These are phyloP conservation scores for Lipomyces anomalus DNA, from an alignment of 805 yeast genomes.

Conservation along the genomic window DNA sequence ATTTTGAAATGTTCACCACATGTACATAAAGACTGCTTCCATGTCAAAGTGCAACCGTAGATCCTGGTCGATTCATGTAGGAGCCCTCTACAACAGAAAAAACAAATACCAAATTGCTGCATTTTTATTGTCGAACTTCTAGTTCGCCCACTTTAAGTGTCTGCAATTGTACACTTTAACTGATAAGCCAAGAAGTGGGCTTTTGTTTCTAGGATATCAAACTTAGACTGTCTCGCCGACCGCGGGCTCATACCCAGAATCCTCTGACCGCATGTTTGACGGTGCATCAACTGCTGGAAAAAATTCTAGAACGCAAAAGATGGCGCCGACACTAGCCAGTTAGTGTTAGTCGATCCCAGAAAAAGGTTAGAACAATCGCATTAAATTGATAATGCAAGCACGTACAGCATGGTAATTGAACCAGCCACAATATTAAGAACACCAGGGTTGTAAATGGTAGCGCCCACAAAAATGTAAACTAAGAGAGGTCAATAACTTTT, in stretches of 20 bases:
- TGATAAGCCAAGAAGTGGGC: background rate
- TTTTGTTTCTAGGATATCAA: background rate
- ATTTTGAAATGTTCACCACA: no score
- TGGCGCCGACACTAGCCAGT: conserved; percentile 44
- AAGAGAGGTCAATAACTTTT: conserved; percentile 1
- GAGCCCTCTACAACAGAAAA: no score
- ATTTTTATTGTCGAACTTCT: no score
- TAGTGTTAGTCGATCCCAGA: background rate
- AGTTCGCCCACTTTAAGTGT: no score
- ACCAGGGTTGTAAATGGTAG: conserved; percentile 47
- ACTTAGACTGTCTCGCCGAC: conserved; percentile 22
- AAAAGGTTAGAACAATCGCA: background rate
- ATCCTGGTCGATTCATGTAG: no score
- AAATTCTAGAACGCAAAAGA: conserved; percentile 58
- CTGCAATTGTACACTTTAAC: no score
- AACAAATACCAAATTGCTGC: no score
- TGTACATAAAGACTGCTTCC: no score
- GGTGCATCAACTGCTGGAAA: conserved; percentile 75
- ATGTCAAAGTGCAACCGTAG: no score
- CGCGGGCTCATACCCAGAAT: conserved; percentile 27
- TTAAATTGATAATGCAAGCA: background rate
- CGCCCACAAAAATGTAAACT: conserved; percentile 50
- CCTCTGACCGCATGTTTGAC: conserved; percentile 63
- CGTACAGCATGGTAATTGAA: conserved; percentile 44
- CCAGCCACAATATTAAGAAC: conserved; percentile 55